phyloP scores from a whole-genome alignment of 106 monocot genomes.

The Dendrobium chrysotoxum region DNA sequence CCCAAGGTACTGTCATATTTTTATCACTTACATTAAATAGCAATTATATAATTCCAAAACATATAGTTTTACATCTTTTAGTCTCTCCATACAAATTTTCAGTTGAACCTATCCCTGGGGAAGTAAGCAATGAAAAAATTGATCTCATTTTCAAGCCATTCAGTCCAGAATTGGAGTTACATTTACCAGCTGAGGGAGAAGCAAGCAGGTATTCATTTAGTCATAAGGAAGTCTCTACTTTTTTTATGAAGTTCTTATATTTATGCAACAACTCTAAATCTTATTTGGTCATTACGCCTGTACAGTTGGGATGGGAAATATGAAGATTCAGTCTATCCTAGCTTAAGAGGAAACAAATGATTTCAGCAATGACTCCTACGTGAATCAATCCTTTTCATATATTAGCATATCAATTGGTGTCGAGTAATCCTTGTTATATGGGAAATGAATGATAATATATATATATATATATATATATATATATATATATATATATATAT shows the following conservation, averaged over 20 bases:
- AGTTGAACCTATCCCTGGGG: slow-evolving; percentile 56
- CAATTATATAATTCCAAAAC: background rate
- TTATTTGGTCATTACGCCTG: background rate
- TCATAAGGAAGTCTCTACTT: too few relatives aligned
- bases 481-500: too few relatives aligned
- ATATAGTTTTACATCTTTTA: background rate
- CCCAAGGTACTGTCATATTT: slow-evolving; percentile 53
- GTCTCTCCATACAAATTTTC: background rate
- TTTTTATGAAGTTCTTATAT: background rate
- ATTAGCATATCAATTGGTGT: background rate
- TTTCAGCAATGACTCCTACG: background rate
- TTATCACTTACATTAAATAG: background rate
- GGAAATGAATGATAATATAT: too few relatives aligned
- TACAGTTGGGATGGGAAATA: slow-evolving; percentile 63
- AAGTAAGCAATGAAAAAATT: slow-evolving; percentile 42
- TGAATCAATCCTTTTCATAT: too few relatives aligned
- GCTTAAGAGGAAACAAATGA: slow-evolving; percentile 14
- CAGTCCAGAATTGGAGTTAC: slow-evolving; percentile 40
- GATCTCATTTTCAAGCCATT: slow-evolving; percentile 57
- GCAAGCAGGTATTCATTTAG: slow-evolving; percentile 29
- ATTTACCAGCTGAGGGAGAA: slow-evolving; percentile 33
- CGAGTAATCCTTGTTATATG: too few relatives aligned
- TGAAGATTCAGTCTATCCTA: slow-evolving; percentile 47
- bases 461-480: too few relatives aligned
- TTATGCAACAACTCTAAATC: background rate